Conservation (phyloP, 1,284 basidiomycete genomes). For the Malassezia equina region DNA sequence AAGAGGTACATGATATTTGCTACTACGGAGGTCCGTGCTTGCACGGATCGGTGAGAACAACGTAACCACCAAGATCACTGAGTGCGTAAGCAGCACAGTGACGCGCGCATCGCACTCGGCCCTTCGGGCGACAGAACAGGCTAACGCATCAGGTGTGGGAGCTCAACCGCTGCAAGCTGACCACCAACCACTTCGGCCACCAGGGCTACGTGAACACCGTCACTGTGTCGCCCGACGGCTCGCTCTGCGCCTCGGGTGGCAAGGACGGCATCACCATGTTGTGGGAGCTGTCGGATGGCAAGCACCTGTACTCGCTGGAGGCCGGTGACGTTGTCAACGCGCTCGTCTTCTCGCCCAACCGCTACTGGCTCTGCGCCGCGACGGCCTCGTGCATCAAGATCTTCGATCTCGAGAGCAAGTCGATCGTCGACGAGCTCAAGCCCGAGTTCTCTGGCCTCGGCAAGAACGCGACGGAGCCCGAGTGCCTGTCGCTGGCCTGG, state of each 20-base stretch:
- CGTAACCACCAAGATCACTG: conserved; percentile 69
- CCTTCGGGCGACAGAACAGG: not conserved
- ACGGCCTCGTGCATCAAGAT: conserved; percentile 95
- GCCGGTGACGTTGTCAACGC: conserved; percentile 98
- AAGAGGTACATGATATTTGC: conserved; percentile 59
- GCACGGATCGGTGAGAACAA: conserved; percentile 57
- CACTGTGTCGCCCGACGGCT: conserved; percentile 97
- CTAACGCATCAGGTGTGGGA: conserved; percentile 76
- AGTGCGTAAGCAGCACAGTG: conserved; percentile 37
- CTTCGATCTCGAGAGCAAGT: conserved; percentile 55
- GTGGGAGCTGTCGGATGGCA: conserved; percentile 99
- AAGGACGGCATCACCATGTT: conserved; percentile 98
- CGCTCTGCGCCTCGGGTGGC: conserved; percentile 95
- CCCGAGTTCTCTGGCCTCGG: conserved; percentile 52
- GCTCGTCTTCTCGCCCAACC: conserved; percentile 85
- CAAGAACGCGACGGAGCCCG: conserved; percentile 72
- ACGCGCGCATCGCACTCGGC: conserved; percentile 5
- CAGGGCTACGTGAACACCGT: conserved; percentile 99
- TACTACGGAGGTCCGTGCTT: conserved; percentile 61
- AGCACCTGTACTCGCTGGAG: conserved; percentile 99
- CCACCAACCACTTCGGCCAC: conserved; percentile 99
- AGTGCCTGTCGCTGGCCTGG: conserved; percentile 97
- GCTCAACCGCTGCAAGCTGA: conserved; percentile 98
- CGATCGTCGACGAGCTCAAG: conserved; percentile 97
- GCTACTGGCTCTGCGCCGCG: conserved; percentile 98